Base-by-base conservation (phyloP, 768 basidiomycete genomes). In the Mrakia blollopis region DNA sequence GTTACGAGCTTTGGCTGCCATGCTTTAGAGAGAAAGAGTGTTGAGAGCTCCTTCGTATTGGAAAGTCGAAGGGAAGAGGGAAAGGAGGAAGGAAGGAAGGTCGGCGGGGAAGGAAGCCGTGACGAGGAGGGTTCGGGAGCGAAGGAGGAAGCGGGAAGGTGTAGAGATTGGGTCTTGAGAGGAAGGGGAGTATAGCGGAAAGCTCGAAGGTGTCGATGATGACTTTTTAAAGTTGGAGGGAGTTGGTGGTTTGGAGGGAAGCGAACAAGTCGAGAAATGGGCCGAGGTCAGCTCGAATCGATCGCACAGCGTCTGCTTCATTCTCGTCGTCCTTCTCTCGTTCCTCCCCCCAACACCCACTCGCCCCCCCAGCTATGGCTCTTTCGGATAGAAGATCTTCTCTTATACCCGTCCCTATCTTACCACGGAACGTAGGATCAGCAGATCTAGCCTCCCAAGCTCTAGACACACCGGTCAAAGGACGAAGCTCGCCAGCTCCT, bases 1-100 rank as follows among this genome's bases (percentile, higher is more conserved):
- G n/a, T 47, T 74, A 11, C 72, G 41, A 37, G 75, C 75, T 14
- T 70, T 61, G 32, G 75, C 21, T 7, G 75, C 75, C 57, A 69
- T 69, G 18, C 23, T 69, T 9, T 18, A 63, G 57, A 28, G 28
- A 16, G 54, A 54, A 25, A 32, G 47, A 72, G 13, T 13, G 44
- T 32, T n/a, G 44, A 23, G 30, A 21, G 21, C 2, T 35, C 11
- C 6, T 9, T 21, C 16, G 3, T 9, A 14, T 65, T 13, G 30
- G 3, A 32, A 37, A 37, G 63, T 23, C 39, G 23, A 37, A 39
- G 63, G 25, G 61, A 62, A 30, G 28, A 16, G 16, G 28, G n/a
- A 18, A 23, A 35, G 39, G 25, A n/a, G 35, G 65, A 68, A 7
- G 57, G 28, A 28, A 18, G 57, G 57, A 57, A 57, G 57, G 57